Percentiles rank a stretch among this genome's conserved stretches.
phyloP scores from a whole-genome alignment of 1,139 yeast genomes.

The Nadsonia commutata region DNA sequence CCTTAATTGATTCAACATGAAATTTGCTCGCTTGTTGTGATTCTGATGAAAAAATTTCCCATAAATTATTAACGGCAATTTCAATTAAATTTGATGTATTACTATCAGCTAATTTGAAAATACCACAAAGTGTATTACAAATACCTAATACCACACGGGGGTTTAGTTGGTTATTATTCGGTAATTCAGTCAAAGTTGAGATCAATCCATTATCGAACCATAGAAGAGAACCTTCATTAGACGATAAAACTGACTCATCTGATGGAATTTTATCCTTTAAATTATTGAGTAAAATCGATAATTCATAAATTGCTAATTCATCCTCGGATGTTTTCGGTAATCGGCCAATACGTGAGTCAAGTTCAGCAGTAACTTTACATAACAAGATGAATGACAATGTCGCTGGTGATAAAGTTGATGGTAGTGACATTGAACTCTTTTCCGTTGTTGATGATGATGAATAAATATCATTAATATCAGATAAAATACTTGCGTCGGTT shows the following conservation, averaged over 20 bases:
- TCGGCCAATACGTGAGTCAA: conserved; percentile 18
- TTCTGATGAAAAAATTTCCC: conserved; percentile 26
- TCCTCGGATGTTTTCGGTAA: conserved; percentile 4
- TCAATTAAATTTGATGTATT: background rate
- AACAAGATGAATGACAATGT: conserved; percentile 32
- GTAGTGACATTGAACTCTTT: conserved; percentile 7
- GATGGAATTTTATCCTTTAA: conserved; percentile 36
- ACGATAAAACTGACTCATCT: conserved; percentile 15
- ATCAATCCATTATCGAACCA: background rate
- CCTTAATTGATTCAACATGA: conserved; percentile 50
- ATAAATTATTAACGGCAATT: conserved; percentile 6
- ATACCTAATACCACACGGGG: background rate
- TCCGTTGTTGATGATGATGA: background rate
- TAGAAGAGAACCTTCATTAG: conserved; percentile 16
- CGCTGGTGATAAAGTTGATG: conserved; percentile 31
- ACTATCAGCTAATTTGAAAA: conserved; percentile 5
- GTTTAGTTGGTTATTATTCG: background rate
- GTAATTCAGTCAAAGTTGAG: background rate
- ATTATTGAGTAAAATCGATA: conserved; percentile 28
- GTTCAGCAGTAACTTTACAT: conserved; percentile 23
- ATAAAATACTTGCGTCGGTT: background rate
- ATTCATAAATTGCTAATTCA: background rate
- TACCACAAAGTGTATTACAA: background rate
- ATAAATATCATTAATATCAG: background rate
- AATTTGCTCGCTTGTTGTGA: conserved; percentile 26